Base-by-base conservation (phyloP, 2,329 filamentous ascomycete species). In the Diaporthe aspalathi region DNA sequence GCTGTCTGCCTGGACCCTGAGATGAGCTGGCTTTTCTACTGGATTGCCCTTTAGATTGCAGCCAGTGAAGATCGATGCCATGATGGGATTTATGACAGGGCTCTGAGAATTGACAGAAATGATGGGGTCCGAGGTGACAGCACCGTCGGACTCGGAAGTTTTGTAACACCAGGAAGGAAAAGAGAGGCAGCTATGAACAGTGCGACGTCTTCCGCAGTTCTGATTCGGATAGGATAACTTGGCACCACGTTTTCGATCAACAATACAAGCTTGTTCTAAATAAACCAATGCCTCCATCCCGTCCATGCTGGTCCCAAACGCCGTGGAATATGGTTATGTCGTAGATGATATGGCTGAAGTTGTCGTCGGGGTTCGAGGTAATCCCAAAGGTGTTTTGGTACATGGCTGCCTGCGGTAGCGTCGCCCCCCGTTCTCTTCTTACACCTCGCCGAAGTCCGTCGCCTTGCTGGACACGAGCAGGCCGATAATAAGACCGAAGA, bases 401-500 rank as follows among this genome's bases (percentile, higher is more conserved):
- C 62, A 71, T 35, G 29, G 45, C 24, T 53, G 27, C 40, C 35
- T 22, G 38, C 27, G 22, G 7, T n/a, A 5, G 35, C 20, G 35
- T 45, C 16, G 35, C 35, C 35, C 35, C 35, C 6, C 2, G 20
- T 60, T 62, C 56, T 52, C 56, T 70, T 45, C 70, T 72, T 75
- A 76, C 66, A 68, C 74, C 73, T 80, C 79, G 74, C 86, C 86
- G 74, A 98, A 97, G 74, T 94, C 93, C 29, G 85, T 80, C 32
- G 96, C 94, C 83, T 96, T 97, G 80, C 92, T 89, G 72, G 94
- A 93, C 67, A 98, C 89, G 75, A 99, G 87, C 69, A 99, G 88
- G 56, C 97, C 96, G 76, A 99, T 91, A 79, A 99, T 99, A 74
- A 99, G 88, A 72, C 96, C 97, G 79, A 99, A 99, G 4, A 99